Conservation (phyloP, 345 rosid species). For the Erysimum cheiranthoides region DNA sequence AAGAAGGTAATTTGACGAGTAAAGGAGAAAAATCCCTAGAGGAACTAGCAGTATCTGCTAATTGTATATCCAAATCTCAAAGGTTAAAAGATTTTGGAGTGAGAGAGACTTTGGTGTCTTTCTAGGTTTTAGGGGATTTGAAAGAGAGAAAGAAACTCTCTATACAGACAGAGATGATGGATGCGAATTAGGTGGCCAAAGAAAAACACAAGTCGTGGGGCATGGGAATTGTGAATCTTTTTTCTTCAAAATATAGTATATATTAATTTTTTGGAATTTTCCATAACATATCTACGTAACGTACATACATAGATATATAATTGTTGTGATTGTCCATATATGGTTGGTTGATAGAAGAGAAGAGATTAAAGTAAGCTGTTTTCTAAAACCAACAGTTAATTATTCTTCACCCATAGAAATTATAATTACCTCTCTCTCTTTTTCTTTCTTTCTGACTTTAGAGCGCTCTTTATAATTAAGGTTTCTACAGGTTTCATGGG, state of each 20-base stretch:
- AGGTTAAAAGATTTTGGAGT: slow-evolving; percentile 32
- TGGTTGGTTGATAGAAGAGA: not conserved
- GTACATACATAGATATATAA: not conserved
- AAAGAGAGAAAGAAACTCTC: slow-evolving; percentile 14
- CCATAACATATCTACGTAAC: not conserved
- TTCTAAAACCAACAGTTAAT: slow-evolving; percentile 18
- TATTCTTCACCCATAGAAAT: slow-evolving; percentile 1
- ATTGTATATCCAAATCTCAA: slow-evolving; percentile 7
- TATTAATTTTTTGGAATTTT: not conserved
- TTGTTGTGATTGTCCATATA: slow-evolving; percentile 11
- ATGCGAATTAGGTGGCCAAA: slow-evolving; percentile 61
- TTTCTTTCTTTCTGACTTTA: slow-evolving; percentile 9
- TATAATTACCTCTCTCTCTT: not conserved
- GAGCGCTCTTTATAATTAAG: not conserved
- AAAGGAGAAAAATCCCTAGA: slow-evolving; percentile 37
- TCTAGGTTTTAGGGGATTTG: slow-evolving; percentile 20
- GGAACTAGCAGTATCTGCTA: slow-evolving; percentile 45
- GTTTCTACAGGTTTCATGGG: slow-evolving; percentile 17
- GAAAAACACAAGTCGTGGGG: slow-evolving; percentile 47
- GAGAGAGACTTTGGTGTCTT: slow-evolving; percentile 29
- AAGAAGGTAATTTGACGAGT: slow-evolving; percentile 31
- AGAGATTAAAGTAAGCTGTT: not conserved
- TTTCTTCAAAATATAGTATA: not conserved
- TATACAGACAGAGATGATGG: slow-evolving; percentile 28
- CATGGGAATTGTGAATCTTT: slow-evolving; percentile 27